A percentile compares a stretch with the other conserved stretches of the same genome.
Conservation (phyloP, 306 rosid species). For the Sophora flavescens region DNA sequence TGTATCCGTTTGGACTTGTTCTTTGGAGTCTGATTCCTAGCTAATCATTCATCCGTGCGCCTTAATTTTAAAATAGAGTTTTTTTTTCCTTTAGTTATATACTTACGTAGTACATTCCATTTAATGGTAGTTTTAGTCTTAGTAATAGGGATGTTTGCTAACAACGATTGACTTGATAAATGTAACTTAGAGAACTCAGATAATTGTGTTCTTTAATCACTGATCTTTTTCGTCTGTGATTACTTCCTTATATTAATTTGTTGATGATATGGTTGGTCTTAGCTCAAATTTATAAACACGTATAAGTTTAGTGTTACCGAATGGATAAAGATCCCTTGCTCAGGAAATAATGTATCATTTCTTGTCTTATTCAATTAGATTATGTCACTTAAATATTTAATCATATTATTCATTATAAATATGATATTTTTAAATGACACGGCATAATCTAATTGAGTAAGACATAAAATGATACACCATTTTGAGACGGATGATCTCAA, state of each 20-base stretch:
- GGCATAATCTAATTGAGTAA: too few relatives aligned
- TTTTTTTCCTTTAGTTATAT: slow-evolving; percentile 32
- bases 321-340: too few relatives aligned
- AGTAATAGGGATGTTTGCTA: background rate
- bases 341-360: too few relatives aligned
- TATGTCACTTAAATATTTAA: too few relatives aligned
- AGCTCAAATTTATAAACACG: too few relatives aligned
- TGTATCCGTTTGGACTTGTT: slow-evolving; percentile 72
- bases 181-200: background rate
- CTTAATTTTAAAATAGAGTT: background rate
- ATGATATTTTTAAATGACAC: too few relatives aligned
- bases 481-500: too few relatives aligned
- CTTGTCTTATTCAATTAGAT: too few relatives aligned
- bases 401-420: too few relatives aligned
- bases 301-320: too few relatives aligned
- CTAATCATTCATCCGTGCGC: background rate
- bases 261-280: background rate
- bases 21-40: slow-evolving; percentile 37
- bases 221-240: background rate
- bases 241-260: background rate
- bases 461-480: too few relatives aligned
- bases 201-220: background rate
- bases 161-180: background rate
- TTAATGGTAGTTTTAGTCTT: background rate
- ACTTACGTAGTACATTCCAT: background rate